Conservation (phyloP, 1,139 yeast species). For the Yamadazyma atmosphaerica region DNA sequence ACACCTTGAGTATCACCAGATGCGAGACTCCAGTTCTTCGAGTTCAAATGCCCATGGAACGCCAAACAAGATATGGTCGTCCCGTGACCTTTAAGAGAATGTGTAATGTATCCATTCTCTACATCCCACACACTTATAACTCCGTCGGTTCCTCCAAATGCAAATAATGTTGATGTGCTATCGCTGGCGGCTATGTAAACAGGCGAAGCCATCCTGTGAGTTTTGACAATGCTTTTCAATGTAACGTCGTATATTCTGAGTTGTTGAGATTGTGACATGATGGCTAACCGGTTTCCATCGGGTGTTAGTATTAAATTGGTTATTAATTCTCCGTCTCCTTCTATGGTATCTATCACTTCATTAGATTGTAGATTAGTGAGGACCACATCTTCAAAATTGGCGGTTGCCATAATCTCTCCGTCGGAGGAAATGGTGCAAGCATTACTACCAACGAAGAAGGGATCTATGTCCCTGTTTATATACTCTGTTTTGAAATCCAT, state of each 20-base stretch:
- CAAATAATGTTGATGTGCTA: conserved; percentile 78
- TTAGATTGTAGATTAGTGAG: conserved; percentile 64
- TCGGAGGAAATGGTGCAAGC: conserved; percentile 68
- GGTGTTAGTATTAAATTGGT: conserved; percentile 78
- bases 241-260: conserved; percentile 61
- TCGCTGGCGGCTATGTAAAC: conserved; percentile 79
- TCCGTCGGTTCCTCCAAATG: conserved; percentile 96
- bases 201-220: conserved; percentile 69
- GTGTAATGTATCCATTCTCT: conserved; percentile 85
- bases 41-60: conserved; percentile 72
- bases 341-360: conserved; percentile 57
- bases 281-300: conserved; percentile 68
- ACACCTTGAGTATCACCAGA: conserved; percentile 89
- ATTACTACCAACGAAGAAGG: conserved; percentile 86
- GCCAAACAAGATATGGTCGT: conserved; percentile 80
- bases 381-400: conserved; percentile 71
- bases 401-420: conserved; percentile 75
- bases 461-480: conserved; percentile 43
- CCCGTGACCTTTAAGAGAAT: conserved; percentile 91
- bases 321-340: conserved; percentile 84
- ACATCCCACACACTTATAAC: conserved; percentile 90
- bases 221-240: conserved; percentile 49
- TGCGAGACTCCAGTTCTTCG: conserved; percentile 74
- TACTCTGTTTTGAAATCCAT: conserved; percentile 40
- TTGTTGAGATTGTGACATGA: conserved; percentile 82